phyloP scores from a whole-genome alignment of 805 yeast genomes.

The Saccharomycopsis sp. region DNA sequence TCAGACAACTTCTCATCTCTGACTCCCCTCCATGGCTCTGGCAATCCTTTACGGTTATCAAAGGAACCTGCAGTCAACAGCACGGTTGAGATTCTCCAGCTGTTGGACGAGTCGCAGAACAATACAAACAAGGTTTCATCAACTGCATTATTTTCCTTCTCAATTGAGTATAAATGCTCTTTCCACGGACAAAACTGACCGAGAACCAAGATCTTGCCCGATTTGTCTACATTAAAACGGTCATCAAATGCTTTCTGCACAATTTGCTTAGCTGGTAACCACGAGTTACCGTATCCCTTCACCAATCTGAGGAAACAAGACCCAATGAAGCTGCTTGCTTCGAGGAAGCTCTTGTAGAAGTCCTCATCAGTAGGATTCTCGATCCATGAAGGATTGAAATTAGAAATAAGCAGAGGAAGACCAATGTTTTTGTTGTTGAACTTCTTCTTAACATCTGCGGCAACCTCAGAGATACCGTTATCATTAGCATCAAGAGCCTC shows the following conservation, averaged over 20 bases:
- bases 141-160: constrained; percentile 48
- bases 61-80: constrained; percentile 75
- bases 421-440: constrained; percentile 71
- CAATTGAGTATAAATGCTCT: constrained; percentile 76
- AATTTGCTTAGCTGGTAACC: constrained; percentile 83
- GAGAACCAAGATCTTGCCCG: constrained; percentile 71
- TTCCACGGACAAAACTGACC: constrained; percentile 91
- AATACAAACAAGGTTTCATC: constrained; percentile 68
- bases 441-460: constrained; percentile 39
- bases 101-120: constrained; percentile 63
- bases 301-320: constrained; percentile 62
- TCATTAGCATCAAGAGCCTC: constrained; percentile 96
- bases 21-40: constrained; percentile 91
- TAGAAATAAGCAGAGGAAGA: constrained; percentile 70
- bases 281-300: constrained; percentile 67
- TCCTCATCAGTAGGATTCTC: constrained; percentile 51
- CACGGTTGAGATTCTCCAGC: constrained; percentile 89
- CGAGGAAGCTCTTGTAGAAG: constrained; percentile 57
- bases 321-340: constrained; percentile 82
- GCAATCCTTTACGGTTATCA: constrained; percentile 79
- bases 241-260: constrained; percentile 63
- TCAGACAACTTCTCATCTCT: constrained; percentile 78
- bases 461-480: constrained; percentile 78
- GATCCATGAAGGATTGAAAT: constrained; percentile 84
- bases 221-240: constrained; percentile 52